Percentiles rank a stretch among this genome's conserved stretches.
These are phyloP conservation scores for Leishmania lainsoni DNA, from an alignment of 208 protist genomes.

Conservation along the genomic window DNA sequence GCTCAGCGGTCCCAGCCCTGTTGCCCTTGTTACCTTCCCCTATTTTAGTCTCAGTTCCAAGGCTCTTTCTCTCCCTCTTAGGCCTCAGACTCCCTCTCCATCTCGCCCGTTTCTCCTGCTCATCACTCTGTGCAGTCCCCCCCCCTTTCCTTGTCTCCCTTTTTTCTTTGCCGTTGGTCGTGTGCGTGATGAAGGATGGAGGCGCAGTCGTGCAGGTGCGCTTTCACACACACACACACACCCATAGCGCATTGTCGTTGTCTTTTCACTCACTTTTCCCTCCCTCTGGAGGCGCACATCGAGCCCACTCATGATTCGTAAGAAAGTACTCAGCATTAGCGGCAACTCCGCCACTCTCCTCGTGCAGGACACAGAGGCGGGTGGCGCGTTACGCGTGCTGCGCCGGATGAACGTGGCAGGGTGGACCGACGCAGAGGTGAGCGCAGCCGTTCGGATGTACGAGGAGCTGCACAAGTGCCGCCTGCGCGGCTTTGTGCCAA, in stretches of 20 bases:
- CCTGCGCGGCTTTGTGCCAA: constrained; percentile 48
- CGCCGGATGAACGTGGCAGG: constrained; percentile 65
- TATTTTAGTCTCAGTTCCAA: not conserved
- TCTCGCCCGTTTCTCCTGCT: not conserved
- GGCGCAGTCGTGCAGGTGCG: not conserved
- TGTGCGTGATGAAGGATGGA: not conserved
- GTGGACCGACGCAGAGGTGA: constrained; percentile 44
- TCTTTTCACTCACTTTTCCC: not conserved
- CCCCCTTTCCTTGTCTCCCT: constrained; percentile 2
- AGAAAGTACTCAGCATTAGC: constrained; percentile 79
- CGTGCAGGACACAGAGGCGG: constrained; percentile 69
- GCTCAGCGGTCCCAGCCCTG: not conserved
- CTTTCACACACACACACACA: not conserved
- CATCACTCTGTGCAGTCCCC: not conserved
- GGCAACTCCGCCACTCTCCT: constrained; percentile 75
- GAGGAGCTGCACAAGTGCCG: constrained; percentile 28
- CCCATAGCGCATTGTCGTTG: not conserved
- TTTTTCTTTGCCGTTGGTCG: not conserved
- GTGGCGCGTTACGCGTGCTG: constrained; percentile 62
- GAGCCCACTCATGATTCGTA: constrained; percentile 66
- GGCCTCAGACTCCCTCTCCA: not conserved
- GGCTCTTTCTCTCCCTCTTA: not conserved
- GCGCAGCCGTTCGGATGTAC: constrained; percentile 45
- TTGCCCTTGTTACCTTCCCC: not conserved
- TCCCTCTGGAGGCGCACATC: not conserved